Evolutionary conservation across 345 rosid species (phyloP), one percentile per base, ranked within the genome.

Genomic region (Cardiospermum halicacabum): DNA sequence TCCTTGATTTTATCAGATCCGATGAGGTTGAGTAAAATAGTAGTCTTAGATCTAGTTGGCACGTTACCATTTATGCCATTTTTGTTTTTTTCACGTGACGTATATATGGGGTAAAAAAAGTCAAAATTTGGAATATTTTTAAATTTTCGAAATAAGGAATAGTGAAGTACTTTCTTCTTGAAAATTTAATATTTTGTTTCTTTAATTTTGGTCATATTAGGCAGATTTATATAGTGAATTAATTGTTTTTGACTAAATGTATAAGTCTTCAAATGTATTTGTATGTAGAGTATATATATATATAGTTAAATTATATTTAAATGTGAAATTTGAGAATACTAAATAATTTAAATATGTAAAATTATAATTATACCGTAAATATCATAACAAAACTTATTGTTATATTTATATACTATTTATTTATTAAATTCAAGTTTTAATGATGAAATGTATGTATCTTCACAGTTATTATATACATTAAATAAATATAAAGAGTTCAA

Each of bases 41-140:
- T 40, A 16, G 11, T 42, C n/a, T 22, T 40, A 51, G 69, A 71
- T 61, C 75, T 61, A 64, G 28, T 60, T 28, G 43, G 58, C 63
- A 66, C 64, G 71, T 72, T 67, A 60, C 13, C n/a, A 18, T 66
- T 21, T 48, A 21, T 18, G n/a, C 70, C 50, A 31, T 25, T 24
- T 25, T 57, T 64, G 39, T 36, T 39, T 45, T 45, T 47, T 26
- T 25, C 45, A 64, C 68, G 59, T 64, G 68, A 36, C 2, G 68
- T 63, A 63, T 43, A 62, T 62, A 19, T 19, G 49, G 22, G 51
- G 51, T 47, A 9, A 0, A 11, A 16, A 47, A 47, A 47, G n/a
- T 13, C 18, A n/a, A 45, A 47, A 8, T 47, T 3, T 43, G 6
- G 3, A 6, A 0, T 19, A 11, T 4, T 1, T 39, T 39, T 30